A percentile compares a stretch with the other conserved stretches of the same genome.
These are phyloP conservation scores for Metschnikowia cerradonensis DNA, from an alignment of 805 yeast species.

Conservation along the genomic window DNA sequence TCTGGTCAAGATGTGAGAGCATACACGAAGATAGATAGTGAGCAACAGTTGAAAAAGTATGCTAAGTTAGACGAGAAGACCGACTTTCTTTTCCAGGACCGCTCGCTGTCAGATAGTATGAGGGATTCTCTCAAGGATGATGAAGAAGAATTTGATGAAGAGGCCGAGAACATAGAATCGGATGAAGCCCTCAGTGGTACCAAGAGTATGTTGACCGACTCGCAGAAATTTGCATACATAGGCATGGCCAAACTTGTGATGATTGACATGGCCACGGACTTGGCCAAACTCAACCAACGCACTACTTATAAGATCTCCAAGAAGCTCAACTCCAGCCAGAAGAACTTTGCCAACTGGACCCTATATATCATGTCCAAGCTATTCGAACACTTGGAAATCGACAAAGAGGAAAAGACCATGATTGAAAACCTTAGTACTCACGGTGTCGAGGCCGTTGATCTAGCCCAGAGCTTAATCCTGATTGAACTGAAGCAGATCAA, in stretches of 20 bases:
- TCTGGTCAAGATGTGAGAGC: conserved; percentile 53
- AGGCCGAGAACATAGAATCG: conserved; percentile 45
- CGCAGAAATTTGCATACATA: conserved; percentile 87
- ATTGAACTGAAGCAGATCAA: conserved; percentile 20
- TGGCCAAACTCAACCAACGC: conserved; percentile 55
- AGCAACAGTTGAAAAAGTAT: conserved; percentile 78
- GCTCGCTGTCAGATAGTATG: conserved; percentile 9
- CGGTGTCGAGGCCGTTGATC: conserved; percentile 71
- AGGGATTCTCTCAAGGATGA: conserved; percentile 29
- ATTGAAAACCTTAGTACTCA: conserved; percentile 81
- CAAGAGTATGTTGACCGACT: conserved; percentile 71
- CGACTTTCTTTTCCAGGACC: conserved; percentile 44
- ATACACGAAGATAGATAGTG: conserved; percentile 85
- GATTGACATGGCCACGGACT: conserved; percentile 76
- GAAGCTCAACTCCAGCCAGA: conserved; percentile 62
- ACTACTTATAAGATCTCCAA: conserved; percentile 54
- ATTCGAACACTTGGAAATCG: conserved; percentile 76
- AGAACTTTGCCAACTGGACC: conserved; percentile 82
- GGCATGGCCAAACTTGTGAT: conserved; percentile 75
- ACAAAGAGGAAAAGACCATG: conserved; percentile 77
- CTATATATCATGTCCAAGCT: conserved; percentile 63
- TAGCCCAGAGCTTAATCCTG: conserved; percentile 56
- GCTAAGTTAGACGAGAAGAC: conserved; percentile 47
- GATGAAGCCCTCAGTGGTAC: conserved; percentile 74
- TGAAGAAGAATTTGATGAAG: conserved; percentile 28